Evolutionary conservation across 1,284 basidiomycete genomes (phyloP).

Genomic region (Sanghuangporus sanghuang): DNA sequence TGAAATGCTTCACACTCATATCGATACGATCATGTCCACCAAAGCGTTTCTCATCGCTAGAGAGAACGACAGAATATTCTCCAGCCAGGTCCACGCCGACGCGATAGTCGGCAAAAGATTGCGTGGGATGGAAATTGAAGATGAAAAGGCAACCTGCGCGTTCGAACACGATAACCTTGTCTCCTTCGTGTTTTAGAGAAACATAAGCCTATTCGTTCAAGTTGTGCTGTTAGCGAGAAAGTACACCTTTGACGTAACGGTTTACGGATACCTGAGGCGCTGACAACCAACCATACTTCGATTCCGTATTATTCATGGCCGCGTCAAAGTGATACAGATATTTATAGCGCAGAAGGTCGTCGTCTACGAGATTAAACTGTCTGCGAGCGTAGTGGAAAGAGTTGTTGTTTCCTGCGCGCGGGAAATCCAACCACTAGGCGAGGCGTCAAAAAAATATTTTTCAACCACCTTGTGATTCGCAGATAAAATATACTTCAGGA

Average conservation of each 20-base stretch:
- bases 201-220: slow-evolving; percentile 63
- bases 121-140: slow-evolving; percentile 92
- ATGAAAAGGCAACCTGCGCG: slow-evolving; percentile 89
- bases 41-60: slow-evolving; percentile 81
- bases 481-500: slow-evolving; percentile 63
- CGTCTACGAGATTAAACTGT: slow-evolving; percentile 95
- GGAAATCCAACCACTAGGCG: slow-evolving; percentile 94
- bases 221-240: not conserved
- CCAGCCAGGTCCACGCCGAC: slow-evolving; percentile 85
- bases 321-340: slow-evolving; percentile 92
- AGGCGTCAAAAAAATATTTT: not conserved
- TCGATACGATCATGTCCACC: slow-evolving; percentile 87
- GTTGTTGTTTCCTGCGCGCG: slow-evolving; percentile 89
- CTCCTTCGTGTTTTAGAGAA: slow-evolving; percentile 87
- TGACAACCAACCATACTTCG: slow-evolving; percentile 79
- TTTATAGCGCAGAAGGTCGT: slow-evolving; percentile 79
- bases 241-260: not conserved
- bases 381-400: slow-evolving; percentile 95
- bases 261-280: slow-evolving; percentile 60
- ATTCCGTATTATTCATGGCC: slow-evolving; percentile 89
- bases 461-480: not conserved
- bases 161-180: slow-evolving; percentile 94
- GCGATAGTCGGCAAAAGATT: slow-evolving; percentile 91
- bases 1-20: slow-evolving; percentile 64
- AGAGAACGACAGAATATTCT: slow-evolving; percentile 81